Evolutionary conservation across 331 rosid species (phyloP).

Genomic region (Telfairia occidentalis): DNA sequence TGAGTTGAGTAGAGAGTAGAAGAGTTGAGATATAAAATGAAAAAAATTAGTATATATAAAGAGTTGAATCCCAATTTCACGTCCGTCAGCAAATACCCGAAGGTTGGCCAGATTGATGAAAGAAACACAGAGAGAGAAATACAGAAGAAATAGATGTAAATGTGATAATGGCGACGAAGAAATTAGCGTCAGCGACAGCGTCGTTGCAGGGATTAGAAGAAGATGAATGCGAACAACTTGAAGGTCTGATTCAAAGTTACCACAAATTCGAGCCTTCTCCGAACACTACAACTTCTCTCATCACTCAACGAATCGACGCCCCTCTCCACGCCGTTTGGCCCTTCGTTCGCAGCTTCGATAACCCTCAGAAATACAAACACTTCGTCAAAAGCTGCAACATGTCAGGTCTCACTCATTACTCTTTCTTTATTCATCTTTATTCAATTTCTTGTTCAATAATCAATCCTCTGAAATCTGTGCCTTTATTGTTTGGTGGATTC

Average conservation of each 20-base stretch:
- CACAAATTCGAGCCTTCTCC: slow-evolving; percentile 39
- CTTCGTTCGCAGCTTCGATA: slow-evolving; percentile 53
- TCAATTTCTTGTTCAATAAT: too few relatives aligned
- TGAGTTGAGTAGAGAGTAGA: too few relatives aligned
- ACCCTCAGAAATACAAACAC: slow-evolving; percentile 74
- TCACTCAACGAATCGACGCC: slow-evolving; percentile 59
- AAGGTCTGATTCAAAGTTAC: slow-evolving; percentile 38
- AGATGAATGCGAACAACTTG: slow-evolving; percentile 37
- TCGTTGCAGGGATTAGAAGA: slow-evolving; percentile 39
- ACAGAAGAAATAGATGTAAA: neutral
- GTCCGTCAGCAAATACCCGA: neutral
- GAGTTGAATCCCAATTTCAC: neutral
- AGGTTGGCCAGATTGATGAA: too few relatives aligned
- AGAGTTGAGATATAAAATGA: too few relatives aligned
- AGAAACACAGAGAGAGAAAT: neutral
- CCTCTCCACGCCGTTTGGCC: slow-evolving; percentile 52
- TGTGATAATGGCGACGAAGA: slow-evolving; percentile 6
- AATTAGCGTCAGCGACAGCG: too few relatives aligned
- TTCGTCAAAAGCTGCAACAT: slow-evolving; percentile 75
- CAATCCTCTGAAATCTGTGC: too few relatives aligned
- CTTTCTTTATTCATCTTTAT: too few relatives aligned
- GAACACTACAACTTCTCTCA: slow-evolving; percentile 50
- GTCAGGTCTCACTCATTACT: slow-evolving; percentile 12
- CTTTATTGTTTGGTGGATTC: too few relatives aligned
- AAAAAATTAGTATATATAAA: too few relatives aligned